Evolutionary conservation across 192 early-diverging fungal species (phyloP).

Genomic region (Kappamyces sp.): DNA sequence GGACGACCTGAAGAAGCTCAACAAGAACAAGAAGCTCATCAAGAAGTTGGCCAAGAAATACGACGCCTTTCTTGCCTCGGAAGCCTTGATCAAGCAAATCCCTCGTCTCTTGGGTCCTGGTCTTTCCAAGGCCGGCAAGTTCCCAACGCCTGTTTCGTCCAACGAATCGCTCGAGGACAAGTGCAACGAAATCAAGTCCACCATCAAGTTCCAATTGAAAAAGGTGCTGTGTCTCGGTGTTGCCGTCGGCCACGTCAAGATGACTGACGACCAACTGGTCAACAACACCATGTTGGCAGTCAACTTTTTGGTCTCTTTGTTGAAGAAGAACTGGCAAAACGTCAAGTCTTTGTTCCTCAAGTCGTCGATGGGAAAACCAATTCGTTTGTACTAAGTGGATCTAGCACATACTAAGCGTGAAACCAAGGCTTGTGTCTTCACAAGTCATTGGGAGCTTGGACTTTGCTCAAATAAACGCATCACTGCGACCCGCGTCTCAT

Average conservation of each 20-base stretch:
- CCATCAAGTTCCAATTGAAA: constrained; percentile 99
- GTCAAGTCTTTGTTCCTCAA: constrained; percentile 97
- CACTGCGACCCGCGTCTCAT: too few relatives aligned
- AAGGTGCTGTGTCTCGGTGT: constrained; percentile 98
- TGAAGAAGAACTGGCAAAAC: constrained; percentile 99
- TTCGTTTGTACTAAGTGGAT: constrained; percentile 73
- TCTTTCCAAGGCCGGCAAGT: constrained; percentile 98
- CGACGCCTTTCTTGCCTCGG: constrained; percentile 96
- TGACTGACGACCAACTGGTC: constrained; percentile 92
- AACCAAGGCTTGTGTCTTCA: constrained; percentile 6
- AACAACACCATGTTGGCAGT: constrained; percentile 96
- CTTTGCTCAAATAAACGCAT: too few relatives aligned
- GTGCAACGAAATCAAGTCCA: constrained; percentile 89
- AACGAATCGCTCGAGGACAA: constrained; percentile 78
- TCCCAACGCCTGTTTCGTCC: constrained; percentile 93
- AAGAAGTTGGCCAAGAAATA: constrained; percentile 99
- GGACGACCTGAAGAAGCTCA: constrained; percentile 98
- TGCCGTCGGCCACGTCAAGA: constrained; percentile 88
- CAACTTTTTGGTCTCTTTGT: constrained; percentile 95
- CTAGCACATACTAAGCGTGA: neutral
- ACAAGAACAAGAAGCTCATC: constrained; percentile 99
- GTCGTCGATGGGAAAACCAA: constrained; percentile 93
- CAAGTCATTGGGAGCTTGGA: constrained; percentile 6
- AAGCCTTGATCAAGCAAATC: constrained; percentile 98
- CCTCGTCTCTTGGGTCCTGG: constrained; percentile 97